A percentile compares a stretch with the other conserved stretches of the same genome.
Conservation (phyloP, 1,284 basidiomycete species). For the Papiliotrema fonsecae region DNA sequence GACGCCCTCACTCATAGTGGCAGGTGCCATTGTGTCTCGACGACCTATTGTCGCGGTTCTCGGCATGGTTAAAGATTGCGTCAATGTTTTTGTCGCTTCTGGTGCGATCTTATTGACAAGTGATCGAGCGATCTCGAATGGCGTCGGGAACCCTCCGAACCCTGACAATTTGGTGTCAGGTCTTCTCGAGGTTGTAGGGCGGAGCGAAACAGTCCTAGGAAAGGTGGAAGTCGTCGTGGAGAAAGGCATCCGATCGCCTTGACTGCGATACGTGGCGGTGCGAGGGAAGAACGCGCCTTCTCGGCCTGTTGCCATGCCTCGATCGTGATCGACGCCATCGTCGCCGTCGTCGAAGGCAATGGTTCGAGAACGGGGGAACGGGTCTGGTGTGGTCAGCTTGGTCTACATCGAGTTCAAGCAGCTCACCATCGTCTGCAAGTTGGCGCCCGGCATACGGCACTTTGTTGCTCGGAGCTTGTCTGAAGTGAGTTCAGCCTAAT, state of each 20-base stretch:
- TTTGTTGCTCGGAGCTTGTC: conserved; percentile 12
- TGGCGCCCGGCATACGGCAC: conserved; percentile 27
- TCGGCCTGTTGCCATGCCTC: conserved; percentile 23
- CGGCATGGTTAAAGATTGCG: conserved; percentile 67
- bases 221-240: conserved; percentile 29
- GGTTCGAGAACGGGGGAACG: conserved; percentile 55
- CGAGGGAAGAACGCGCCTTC: conserved; percentile 34
- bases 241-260: conserved; percentile 16
- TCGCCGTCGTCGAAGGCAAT: conserved; percentile 54
- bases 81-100: conserved; percentile 53
- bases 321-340: conserved; percentile 22
- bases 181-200: conserved; percentile 38
- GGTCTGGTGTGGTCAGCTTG: too few relatives aligned
- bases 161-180: conserved; percentile 37
- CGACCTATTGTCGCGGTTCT: conserved; percentile 59
- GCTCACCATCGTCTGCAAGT: conserved; percentile 19
- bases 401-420: too few relatives aligned
- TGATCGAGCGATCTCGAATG: conserved; percentile 56
- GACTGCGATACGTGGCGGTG: conserved; percentile 37
- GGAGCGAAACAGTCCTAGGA: conserved; percentile 44
- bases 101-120: conserved; percentile 59
- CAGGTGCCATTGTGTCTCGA: conserved; percentile 54
- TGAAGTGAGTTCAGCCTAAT: background rate
- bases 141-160: conserved; percentile 88
- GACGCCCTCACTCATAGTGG: conserved; percentile 48